Base-by-base conservation (phyloP, 2,329 filamentous ascomycete genomes). In the Fusarium chlamydosporum region DNA sequence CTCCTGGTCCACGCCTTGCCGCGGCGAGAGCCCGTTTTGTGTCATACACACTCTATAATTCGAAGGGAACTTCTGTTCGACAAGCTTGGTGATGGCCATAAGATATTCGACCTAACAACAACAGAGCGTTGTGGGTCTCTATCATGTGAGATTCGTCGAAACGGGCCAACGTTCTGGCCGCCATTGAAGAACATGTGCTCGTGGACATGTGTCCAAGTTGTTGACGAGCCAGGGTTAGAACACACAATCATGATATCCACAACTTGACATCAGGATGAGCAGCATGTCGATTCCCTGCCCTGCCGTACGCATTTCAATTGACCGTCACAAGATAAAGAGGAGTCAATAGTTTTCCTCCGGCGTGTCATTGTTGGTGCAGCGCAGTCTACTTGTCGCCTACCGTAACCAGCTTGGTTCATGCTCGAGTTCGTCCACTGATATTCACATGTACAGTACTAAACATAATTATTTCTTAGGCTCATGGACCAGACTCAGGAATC, bases 1-100 rank as follows among this genome's bases (percentile, higher is more conserved):
- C 56, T 62, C 53, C 53, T 51, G 38, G 48, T 58, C 67, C 56
- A 54, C 51, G 43, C 42, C 47, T 69, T 68, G 71, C 71, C 71
- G 69, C 65, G 71, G 71, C 71, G 65, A 71, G 67, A 51, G 65
- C 67, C 70, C 69, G 68, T 55, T 68, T 71, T 66, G 46, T 65
- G 69, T 59, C 56, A 59, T 60, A 48, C 55, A 48, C 55, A 15
- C 37, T 61, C 38, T 68, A 52, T 48, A 61, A 42, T 47, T 38
- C 35, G 40, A 50, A 53, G 35, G 56, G 47, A 55, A 69, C 60
- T 68, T 69, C 48, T 66, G 66, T 52, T 41, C 20, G 34, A 40
- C 33, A 18, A 29, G n/a, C 57, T 34, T 50, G 45, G 52, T 37
- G 41, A 52, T 60, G 47, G 23, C 12, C 43, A 42, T 51, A 9